A percentile compares a stretch with the other conserved stretches of the same genome.
Conservation (phyloP, 495 filamentous ascomycete species). For the Diplogelasinospora grovesii region DNA sequence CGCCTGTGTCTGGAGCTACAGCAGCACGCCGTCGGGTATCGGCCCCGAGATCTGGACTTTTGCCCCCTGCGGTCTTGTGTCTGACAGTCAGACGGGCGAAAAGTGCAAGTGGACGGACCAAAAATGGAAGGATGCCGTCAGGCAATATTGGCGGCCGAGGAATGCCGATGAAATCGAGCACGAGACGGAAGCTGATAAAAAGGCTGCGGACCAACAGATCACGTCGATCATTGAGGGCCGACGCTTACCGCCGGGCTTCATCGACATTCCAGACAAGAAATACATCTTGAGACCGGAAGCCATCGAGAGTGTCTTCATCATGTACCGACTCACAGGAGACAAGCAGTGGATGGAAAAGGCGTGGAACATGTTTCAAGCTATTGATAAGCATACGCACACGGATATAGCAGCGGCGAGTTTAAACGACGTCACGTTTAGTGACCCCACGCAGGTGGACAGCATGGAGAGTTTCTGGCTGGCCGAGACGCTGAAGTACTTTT, state of each 20-base stretch:
- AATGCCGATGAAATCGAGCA: no score
- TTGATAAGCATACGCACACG: conserved; percentile 25
- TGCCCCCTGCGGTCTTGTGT: no score
- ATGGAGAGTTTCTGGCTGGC: conserved; percentile 54
- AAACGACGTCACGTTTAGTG: conserved; percentile 19
- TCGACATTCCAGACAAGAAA: conserved; percentile 48
- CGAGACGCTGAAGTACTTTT: conserved; percentile 84
- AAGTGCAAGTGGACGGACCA: no score
- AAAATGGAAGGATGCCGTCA: no score
- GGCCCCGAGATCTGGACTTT: no score
- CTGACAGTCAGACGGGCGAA: no score
- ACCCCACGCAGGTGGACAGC: conserved; percentile 31
- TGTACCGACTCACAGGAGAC: conserved; percentile 55
- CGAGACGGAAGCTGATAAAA: no score
- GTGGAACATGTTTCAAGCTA: conserved; percentile 51
- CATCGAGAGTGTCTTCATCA: conserved; percentile 57
- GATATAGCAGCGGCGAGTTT: conserved; percentile 24
- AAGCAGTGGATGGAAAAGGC: conserved; percentile 49
- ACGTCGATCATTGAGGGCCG: background rate
- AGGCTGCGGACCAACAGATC: conserved; percentile 47
- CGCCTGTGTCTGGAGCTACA: conserved; percentile 89
- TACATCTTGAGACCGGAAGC: conserved; percentile 67
- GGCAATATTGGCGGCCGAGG: no score
- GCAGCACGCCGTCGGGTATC: no score
- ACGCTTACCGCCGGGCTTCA: conserved; percentile 44